Percentiles rank a stretch among this genome's conserved stretches.
Conservation (phyloP, 129 eudicot genomes). For the Helianthus annuus region DNA sequence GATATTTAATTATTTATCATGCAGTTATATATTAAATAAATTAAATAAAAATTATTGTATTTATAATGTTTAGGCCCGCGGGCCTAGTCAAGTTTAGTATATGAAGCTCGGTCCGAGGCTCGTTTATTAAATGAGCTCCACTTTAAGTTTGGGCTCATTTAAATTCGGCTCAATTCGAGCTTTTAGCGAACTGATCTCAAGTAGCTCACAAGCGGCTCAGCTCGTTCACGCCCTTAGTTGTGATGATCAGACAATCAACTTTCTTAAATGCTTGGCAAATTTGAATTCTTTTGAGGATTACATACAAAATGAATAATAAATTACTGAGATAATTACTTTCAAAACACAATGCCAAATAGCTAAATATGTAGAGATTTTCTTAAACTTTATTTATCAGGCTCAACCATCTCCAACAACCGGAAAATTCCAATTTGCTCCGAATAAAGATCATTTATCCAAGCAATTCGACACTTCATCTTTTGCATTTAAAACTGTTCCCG, state of each 20-base stretch:
- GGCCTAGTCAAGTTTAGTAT: neutral
- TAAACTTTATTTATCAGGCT: conserved; percentile 34
- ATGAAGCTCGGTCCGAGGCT: neutral
- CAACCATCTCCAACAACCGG: conserved; percentile 83
- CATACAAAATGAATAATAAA: neutral
- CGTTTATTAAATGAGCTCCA: neutral
- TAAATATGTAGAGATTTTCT: neutral
- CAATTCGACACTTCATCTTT: conserved; percentile 43
- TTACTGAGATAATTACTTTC: neutral
- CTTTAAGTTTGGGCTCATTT: neutral
- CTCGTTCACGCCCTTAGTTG: neutral
- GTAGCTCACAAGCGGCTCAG: neutral
- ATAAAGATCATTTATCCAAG: conserved; percentile 40
- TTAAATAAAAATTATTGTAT: neutral
- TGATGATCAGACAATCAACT: neutral
- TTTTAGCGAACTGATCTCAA: neutral
- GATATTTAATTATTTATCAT: neutral
- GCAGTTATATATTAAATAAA: neutral
- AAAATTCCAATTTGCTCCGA: conserved; percentile 43
- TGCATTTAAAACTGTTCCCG: conserved; percentile 50
- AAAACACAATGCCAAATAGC: conserved; percentile 1
- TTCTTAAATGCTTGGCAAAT: neutral
- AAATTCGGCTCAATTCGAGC: neutral
- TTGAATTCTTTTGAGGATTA: conserved; percentile 8
- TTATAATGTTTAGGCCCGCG: neutral